phyloP scores from a whole-genome alignment of 2,329 filamentous ascomycete genomes.

The Rutstroemia sp. region DNA sequence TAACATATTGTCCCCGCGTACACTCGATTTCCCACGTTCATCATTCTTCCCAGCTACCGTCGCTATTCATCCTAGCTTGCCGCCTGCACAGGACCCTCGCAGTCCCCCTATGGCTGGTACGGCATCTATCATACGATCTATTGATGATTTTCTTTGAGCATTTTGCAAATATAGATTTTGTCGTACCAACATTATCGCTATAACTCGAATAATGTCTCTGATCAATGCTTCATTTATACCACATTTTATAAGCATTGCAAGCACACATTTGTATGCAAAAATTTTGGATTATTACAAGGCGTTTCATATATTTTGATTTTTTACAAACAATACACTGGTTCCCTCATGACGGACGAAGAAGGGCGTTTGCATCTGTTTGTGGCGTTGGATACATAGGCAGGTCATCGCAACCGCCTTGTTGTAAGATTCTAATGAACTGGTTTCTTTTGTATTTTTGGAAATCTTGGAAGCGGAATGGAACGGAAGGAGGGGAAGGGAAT shows the following conservation, averaged over 20 bases:
- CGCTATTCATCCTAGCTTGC: constrained; percentile 23
- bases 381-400: constrained; percentile 11
- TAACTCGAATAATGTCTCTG: constrained; percentile 4
- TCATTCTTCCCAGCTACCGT: constrained; percentile 46
- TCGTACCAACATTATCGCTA: neutral
- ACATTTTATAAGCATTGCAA: constrained; percentile 9
- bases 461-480: constrained; percentile 1
- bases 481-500: too few relatives aligned
- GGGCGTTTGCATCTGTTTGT: constrained; percentile 10
- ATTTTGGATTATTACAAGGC: constrained; percentile 5
- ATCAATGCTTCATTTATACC: constrained; percentile 7
- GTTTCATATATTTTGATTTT: constrained; percentile 2
- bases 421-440: constrained; percentile 11
- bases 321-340: constrained; percentile 8
- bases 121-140: constrained; percentile 68
- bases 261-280: constrained; percentile 8
- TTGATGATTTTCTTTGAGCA: constrained; percentile 64
- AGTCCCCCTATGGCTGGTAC: constrained; percentile 70
- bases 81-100: constrained; percentile 51
- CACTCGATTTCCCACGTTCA: constrained; percentile 65
- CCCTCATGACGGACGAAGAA: constrained; percentile 9
- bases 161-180: constrained; percentile 8
- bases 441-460: constrained; percentile 2
- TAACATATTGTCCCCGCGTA: constrained; percentile 56
- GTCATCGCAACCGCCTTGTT: constrained; percentile 9